phyloP scores from a whole-genome alignment of 768 basidiomycete species.

The Nidularia sp. region DNA sequence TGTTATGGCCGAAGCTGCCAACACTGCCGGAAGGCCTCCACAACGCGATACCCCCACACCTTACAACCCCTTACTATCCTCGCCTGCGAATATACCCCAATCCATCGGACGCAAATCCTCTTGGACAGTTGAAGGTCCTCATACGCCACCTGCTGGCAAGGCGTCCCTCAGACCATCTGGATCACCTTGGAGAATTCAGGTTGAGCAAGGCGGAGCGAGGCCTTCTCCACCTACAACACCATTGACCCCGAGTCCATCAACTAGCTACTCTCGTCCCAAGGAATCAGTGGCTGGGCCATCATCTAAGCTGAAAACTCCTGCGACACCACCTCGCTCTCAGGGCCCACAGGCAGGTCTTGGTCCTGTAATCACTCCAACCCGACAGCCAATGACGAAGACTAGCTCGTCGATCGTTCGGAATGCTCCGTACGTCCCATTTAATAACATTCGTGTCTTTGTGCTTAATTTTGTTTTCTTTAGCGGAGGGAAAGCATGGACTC shows the following conservation, averaged over 20 bases:
- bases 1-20: conserved; percentile 78
- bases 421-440: conserved; percentile 18
- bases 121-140: not conserved
- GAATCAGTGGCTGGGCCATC: not conserved
- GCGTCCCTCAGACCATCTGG: not conserved
- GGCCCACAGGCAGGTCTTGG: conserved; percentile 40
- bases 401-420: conserved; percentile 30
- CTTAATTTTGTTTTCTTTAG: conserved; percentile 9
- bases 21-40: not conserved
- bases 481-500: conserved; percentile 63
- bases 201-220: not conserved
- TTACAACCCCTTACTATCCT: not conserved
- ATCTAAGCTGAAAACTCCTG: not conserved
- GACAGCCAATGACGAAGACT: conserved; percentile 29
- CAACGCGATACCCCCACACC: not conserved
- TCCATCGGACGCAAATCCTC: not conserved
- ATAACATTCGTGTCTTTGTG: conserved; percentile 30
- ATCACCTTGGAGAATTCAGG: not conserved
- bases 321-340: conserved; percentile 9
- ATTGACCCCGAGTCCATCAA: not conserved
- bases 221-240: not conserved
- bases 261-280: not conserved
- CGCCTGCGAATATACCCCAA: not conserved
- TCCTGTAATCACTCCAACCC: conserved; percentile 60
- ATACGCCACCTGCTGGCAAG: not conserved